Conservation (phyloP, 2,329 filamentous ascomycete species). For the Chaetomiaceae sp. region DNA sequence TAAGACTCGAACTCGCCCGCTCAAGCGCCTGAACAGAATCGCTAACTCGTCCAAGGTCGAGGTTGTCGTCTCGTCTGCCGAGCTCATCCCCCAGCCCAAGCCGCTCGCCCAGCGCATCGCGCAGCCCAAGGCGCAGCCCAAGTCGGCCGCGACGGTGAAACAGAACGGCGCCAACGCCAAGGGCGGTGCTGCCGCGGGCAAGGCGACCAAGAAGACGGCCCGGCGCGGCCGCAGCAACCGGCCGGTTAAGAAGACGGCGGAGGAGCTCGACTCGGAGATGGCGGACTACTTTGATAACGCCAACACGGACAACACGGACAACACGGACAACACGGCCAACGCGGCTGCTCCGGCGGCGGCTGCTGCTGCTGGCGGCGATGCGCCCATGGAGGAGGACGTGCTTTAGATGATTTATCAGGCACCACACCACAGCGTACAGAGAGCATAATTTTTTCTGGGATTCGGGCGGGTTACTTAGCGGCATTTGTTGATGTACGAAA, state of each 20-base stretch:
- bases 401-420: conserved; percentile 39
- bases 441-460: neutral
- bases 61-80: conserved; percentile 75
- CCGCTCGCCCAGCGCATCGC: conserved; percentile 78
- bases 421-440: neutral
- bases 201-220: conserved; percentile 45
- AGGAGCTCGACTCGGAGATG: conserved; percentile 98
- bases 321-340: conserved; percentile 39
- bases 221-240: conserved; percentile 57
- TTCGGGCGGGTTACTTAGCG: neutral
- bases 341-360: conserved; percentile 33
- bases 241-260: conserved; percentile 79
- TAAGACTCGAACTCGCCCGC: conserved; percentile 37
- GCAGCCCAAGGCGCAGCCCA: conserved; percentile 69
- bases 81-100: conserved; percentile 61
- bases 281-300: conserved; percentile 75
- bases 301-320: conserved; percentile 40
- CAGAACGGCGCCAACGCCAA: conserved; percentile 49
- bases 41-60: conserved; percentile 61
- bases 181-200: conserved; percentile 33
- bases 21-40: neutral
- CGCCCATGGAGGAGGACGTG: conserved; percentile 65
- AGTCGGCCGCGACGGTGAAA: conserved; percentile 75
- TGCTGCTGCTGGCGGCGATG: conserved; percentile 42
- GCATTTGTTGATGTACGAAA: conserved; percentile 12